phyloP scores from a whole-genome alignment of 768 basidiomycete species.

The Tricholoma furcatifolium region DNA sequence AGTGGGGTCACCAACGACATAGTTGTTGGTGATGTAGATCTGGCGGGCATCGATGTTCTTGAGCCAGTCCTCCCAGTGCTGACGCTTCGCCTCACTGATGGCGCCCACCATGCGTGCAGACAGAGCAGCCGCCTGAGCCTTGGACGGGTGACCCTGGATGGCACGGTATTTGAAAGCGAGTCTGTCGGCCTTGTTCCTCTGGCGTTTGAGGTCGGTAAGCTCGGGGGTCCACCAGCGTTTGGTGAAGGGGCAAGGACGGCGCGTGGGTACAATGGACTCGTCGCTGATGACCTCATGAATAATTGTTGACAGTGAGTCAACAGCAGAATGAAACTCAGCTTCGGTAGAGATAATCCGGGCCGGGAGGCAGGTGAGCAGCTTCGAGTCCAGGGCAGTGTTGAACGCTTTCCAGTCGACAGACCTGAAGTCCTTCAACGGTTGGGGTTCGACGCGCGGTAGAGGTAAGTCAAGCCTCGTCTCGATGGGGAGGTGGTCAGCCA shows the following conservation, averaged over 20 bases:
- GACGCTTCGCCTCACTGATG: neutral
- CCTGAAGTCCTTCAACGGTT: neutral
- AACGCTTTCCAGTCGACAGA: neutral
- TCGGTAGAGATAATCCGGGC: neutral
- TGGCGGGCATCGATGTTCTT: neutral
- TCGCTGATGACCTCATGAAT: neutral
- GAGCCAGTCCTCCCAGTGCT: slow-evolving; percentile 2
- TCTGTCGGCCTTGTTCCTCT: too few relatives aligned
- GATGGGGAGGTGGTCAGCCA: too few relatives aligned
- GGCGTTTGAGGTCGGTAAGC: too few relatives aligned
- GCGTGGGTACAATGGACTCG: neutral
- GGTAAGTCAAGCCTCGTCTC: neutral
- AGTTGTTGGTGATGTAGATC: too few relatives aligned
- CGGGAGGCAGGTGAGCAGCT: neutral
- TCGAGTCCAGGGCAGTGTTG: neutral
- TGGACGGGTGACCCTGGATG: too few relatives aligned
- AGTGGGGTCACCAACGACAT: neutral
- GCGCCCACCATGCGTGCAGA: neutral
- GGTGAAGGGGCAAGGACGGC: neutral
- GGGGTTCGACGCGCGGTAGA: neutral
- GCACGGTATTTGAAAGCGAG: too few relatives aligned
- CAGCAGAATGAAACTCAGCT: neutral
- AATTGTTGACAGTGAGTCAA: neutral
- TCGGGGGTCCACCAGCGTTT: neutral
- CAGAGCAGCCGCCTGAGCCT: too few relatives aligned